Evolutionary conservation across 352 stramenopile species (phyloP).

Genomic region (Thalassiosira exigua): DNA sequence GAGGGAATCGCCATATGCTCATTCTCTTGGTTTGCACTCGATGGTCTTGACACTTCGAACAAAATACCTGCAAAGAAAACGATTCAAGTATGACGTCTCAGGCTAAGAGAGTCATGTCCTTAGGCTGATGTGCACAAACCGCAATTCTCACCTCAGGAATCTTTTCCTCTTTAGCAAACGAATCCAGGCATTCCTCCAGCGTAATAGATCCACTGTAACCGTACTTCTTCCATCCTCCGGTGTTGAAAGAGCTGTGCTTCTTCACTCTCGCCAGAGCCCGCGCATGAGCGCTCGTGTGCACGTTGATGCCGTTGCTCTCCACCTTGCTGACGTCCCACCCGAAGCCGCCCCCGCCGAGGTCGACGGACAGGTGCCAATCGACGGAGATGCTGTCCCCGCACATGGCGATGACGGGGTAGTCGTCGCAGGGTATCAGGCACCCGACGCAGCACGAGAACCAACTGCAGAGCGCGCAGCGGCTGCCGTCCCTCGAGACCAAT

Average conservation of each 20-base stretch:
- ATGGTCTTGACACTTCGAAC: conserved; percentile 90
- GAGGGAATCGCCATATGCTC: conserved; percentile 96
- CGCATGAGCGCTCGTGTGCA: conserved; percentile 34
- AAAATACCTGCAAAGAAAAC: too few species aligned
- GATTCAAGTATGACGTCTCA: too few species aligned
- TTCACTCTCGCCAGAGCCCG: conserved; percentile 61
- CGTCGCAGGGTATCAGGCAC: conserved; percentile 82
- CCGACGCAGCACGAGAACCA: conserved; percentile 85
- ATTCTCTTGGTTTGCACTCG: conserved; percentile 93
- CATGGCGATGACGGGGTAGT: conserved; percentile 72
- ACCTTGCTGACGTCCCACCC: conserved; percentile 60
- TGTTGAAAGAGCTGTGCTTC: conserved; percentile 73
- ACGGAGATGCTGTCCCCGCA: conserved; percentile 83
- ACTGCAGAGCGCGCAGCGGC: conserved; percentile 71
- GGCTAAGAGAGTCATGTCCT: too few species aligned
- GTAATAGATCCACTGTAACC: conserved; percentile 82
- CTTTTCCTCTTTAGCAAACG: conserved; percentile 94
- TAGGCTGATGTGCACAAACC: too few species aligned
- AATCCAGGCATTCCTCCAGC: conserved; percentile 92
- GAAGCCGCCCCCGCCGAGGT: conserved; percentile 76
- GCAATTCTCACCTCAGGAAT: conserved; percentile 74
- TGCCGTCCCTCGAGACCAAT: conserved; percentile 75
- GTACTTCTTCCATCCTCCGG: conserved; percentile 56
- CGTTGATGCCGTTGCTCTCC: conserved; percentile 35
- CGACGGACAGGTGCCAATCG: conserved; percentile 85